phyloP scores from a whole-genome alignment of 2,329 filamentous ascomycete genomes.

The Colletotrichum viniferum region DNA sequence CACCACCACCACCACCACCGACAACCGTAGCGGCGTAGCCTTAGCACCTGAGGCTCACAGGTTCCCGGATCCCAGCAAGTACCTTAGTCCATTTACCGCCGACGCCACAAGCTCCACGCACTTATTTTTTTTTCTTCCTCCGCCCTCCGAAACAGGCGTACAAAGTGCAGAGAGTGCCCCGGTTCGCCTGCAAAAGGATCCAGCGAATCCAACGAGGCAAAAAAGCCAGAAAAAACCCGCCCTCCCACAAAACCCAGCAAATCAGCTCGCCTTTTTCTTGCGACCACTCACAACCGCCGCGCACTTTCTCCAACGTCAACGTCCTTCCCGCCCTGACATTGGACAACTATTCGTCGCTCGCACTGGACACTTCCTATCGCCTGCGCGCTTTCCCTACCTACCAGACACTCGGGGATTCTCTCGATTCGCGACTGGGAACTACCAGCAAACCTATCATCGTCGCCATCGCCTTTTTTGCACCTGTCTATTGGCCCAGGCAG shows the following conservation, averaged over 20 bases:
- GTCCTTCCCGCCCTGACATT: constrained; percentile 19
- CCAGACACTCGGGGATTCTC: constrained; percentile 28
- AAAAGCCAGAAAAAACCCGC: constrained; percentile 22
- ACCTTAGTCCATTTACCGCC: constrained; percentile 15
- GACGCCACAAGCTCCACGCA: constrained; percentile 19
- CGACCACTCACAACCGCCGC: constrained; percentile 26
- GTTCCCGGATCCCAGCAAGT: constrained; percentile 14
- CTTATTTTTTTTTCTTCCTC: not conserved
- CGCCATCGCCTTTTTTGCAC: constrained; percentile 42
- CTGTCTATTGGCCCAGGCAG: constrained; percentile 48
- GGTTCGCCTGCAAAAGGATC: constrained; percentile 7
- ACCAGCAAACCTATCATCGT: constrained; percentile 55
- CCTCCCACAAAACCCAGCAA: constrained; percentile 23
- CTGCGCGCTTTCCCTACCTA: constrained; percentile 3
- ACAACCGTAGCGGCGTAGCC: not conserved
- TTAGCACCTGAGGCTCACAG: not conserved
- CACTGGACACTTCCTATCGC: not conserved
- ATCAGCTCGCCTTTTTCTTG: constrained; percentile 26
- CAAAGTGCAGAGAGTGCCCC: constrained; percentile 16
- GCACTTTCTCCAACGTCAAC: constrained; percentile 29
- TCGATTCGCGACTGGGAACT: constrained; percentile 36
- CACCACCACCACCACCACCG: not conserved
- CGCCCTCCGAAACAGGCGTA: constrained; percentile 18
- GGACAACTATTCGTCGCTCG: constrained; percentile 9
- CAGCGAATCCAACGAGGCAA: constrained; percentile 21